These are phyloP conservation scores for Zoysia pacifica DNA, from an alignment of 176 grass and related monocot genomes.

Conservation along the genomic window DNA sequence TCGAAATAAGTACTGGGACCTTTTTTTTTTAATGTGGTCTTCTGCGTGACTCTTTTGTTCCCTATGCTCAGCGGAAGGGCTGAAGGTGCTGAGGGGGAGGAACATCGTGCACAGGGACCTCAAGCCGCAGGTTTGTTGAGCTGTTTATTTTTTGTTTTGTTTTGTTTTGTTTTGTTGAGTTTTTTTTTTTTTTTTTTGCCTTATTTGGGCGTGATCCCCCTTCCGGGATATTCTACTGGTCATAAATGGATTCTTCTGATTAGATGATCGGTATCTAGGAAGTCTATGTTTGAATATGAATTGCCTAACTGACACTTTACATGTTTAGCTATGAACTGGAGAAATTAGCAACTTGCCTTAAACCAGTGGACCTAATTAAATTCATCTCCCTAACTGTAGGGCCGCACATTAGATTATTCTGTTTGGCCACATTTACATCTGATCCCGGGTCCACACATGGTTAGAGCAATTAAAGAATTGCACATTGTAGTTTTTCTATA, in stretches of 20 bases:
- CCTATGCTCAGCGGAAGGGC: slow-evolving; percentile 50
- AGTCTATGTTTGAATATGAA: slow-evolving; percentile 17
- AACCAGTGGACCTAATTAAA: neutral
- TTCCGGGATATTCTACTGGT: neutral
- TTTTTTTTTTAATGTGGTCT: slow-evolving; percentile 8
- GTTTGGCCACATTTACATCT: neutral
- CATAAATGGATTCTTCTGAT: neutral
- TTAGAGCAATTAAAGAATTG: neutral
- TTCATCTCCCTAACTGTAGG: neutral
- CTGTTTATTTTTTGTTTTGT: neutral
- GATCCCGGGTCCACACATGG: neutral
- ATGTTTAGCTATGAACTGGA: slow-evolving; percentile 15
- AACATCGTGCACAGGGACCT: slow-evolving; percentile 74
- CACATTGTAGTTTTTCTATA: neutral
- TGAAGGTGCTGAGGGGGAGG: slow-evolving; percentile 53
- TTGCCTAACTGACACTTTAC: neutral
- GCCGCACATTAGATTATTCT: neutral
- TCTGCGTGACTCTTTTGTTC: neutral
- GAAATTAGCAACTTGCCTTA: neutral
- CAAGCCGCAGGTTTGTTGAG: slow-evolving; percentile 60
- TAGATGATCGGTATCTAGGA: neutral
- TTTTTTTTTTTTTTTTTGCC: slow-evolving; percentile 31
- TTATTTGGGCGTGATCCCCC: neutral
- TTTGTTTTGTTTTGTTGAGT: neutral
- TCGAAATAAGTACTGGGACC: neutral